Base-by-base conservation (phyloP, 176 grass and related monocot genomes). In the Ensete glaucum region DNA sequence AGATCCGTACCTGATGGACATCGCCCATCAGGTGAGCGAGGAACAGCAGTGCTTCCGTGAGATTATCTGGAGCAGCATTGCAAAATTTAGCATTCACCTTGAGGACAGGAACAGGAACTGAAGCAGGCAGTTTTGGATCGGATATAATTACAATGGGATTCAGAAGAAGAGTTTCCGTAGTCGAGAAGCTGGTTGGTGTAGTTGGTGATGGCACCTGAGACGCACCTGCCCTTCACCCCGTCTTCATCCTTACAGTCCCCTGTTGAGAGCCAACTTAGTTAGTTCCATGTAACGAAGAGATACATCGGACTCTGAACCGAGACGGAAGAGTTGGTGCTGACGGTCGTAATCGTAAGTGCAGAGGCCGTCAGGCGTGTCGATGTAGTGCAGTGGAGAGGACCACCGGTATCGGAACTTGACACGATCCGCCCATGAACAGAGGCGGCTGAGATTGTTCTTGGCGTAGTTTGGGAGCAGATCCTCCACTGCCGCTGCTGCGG, bases 121-220 rank as follows among this genome's bases (percentile, higher is more conserved):
- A 34, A 34, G 29, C 29, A 34, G 3, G 29, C 29, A 34, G 29
- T 4, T 34, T 34, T 5, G 29, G 29, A 34, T 34, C 3, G 29
- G 2, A n/a, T 48, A 11, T 62, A 62, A 0, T 64, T 86, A 92
- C 90, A 86, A 55, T 84, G 15, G 0, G 78, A 9, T 62, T 71
- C 17, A 54, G 50, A 3, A 6, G 79, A 79, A 19, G 89, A 82
- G 27, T 1, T 59, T 1, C 62, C 63, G 26, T 86, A 92, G 13
- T 79, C 57, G 9, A 89, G 86, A 74, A 92, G 90, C 73, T 92
- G 84, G 20, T 77, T 43, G 19, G 90, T 92, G 73, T 89, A 92
- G 80, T 92, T 89, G 74, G 67, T 86, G 76, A 92, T 92, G 84
- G 83, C 83, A 58, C 86, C 90, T 9, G 90, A 87, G 66, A 92